These are phyloP conservation scores for Fusarium coffeatum DNA, from an alignment of 2,329 filamentous ascomycete species.

Conservation along the genomic window DNA sequence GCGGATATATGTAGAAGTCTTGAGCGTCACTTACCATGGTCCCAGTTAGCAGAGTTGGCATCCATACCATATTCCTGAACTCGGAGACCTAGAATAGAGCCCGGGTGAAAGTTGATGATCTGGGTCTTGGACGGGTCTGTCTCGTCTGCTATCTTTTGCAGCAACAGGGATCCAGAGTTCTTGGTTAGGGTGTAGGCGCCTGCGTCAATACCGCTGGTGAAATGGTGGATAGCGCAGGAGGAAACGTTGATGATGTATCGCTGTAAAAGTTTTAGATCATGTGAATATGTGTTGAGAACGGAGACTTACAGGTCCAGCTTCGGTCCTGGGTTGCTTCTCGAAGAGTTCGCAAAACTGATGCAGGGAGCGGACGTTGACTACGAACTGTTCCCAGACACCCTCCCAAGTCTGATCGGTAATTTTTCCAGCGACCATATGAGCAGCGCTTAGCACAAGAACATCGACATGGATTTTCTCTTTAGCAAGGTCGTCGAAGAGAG, in stretches of 20 bases:
- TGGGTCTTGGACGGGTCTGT: not conserved
- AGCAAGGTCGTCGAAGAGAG: not conserved
- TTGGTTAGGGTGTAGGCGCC: not conserved
- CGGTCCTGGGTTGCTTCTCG: accelerated
- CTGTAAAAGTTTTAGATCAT: too few species aligned
- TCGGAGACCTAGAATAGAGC: not conserved
- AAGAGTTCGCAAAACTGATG: too few species aligned
- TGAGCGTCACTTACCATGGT: not conserved
- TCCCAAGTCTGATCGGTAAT: too few species aligned
- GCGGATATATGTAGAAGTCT: accelerated
- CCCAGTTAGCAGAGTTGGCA: not conserved
- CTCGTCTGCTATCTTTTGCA: not conserved
- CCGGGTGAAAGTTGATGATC: not conserved
- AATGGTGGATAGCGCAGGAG: too few species aligned
- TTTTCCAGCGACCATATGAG: not conserved
- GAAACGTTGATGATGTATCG: not conserved
- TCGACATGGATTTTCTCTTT: not conserved
- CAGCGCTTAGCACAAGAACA: not conserved
- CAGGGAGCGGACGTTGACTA: too few species aligned
- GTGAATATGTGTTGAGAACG: too few species aligned
- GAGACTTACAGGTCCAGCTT: too few species aligned
- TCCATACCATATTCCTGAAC: not conserved
- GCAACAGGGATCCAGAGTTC: not conserved
- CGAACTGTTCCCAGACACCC: too few species aligned
- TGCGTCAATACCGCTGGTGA: accelerated